Base-by-base conservation (phyloP, 2,329 filamentous ascomycete species). In the Fusarium buxicola region DNA sequence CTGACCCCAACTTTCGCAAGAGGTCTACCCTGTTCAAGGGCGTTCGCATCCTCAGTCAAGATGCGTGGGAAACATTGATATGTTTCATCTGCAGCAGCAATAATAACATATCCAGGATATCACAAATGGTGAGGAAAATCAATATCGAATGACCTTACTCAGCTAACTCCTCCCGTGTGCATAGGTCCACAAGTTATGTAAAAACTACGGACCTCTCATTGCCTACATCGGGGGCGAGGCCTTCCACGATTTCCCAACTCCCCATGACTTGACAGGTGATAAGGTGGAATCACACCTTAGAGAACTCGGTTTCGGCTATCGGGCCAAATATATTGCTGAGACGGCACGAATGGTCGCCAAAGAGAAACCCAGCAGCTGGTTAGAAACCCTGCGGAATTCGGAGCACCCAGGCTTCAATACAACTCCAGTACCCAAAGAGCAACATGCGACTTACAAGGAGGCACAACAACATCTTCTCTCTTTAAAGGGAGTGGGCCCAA, bases 51-150 rank as follows among this genome's bases (percentile, higher is more conserved):
- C 80, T 99, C 39, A 92, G 90, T 69, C 95, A 99, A 78, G 94
- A 97, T 80, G 89, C 94, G 1, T 99, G 96, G 95, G 95, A 99
- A 76, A 89, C 95, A 1, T 82, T 99, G 18, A 82, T 99, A 21
- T 89, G 91, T 54, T 99, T 99, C 77, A 99, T 99, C 64, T 99
- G 95, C 82, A 97, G 94, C 77, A 97, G 93, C 77, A 99, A 99
- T 78, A 99, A 99, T 79, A 97, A 99, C 74, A 99, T 99, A 59
- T 85, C 89, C 3, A 87, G 95, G 34, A 99, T 99, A 74, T 94
- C 92, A 6, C 92, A 96, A 77, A 99, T 99, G 95, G 93, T 91
- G 70, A 63, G 72, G 32, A 24, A 13, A 8, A 16, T 8, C 7
- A 5, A 12, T 1, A 11, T 28, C 10, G 11, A 13, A 2, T 5